Conservation (phyloP, 306 rosid species). For the Arachis stenosperma region DNA sequence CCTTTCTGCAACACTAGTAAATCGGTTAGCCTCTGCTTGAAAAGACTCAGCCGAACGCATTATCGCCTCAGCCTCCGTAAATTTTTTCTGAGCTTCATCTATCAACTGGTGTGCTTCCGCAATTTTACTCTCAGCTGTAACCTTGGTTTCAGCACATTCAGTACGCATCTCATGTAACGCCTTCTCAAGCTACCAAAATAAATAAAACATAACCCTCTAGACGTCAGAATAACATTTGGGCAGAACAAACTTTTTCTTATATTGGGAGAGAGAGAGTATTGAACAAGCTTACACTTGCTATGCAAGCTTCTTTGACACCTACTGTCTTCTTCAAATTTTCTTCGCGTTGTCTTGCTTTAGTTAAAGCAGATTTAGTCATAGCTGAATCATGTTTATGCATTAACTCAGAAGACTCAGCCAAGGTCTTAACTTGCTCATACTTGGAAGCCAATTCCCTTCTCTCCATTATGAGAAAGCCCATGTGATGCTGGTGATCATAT, state of each 20-base stretch:
- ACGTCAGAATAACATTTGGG: not conserved
- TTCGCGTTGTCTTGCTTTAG: too few species aligned
- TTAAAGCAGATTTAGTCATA: too few species aligned
- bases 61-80: slow-evolving; percentile 73
- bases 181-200: slow-evolving; percentile 77
- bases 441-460: too few species aligned
- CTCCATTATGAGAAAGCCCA: too few species aligned
- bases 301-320: slow-evolving; percentile 88
- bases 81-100: slow-evolving; percentile 67
- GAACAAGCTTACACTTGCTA: slow-evolving; percentile 78
- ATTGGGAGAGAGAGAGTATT: not conserved
- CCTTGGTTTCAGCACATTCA: slow-evolving; percentile 92
- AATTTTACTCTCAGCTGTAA: slow-evolving; percentile 82
- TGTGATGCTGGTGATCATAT: too few species aligned
- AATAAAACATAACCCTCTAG: slow-evolving; percentile 11
- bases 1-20: slow-evolving; percentile 32
- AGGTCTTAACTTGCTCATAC: too few species aligned
- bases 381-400: too few species aligned
- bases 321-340: slow-evolving; percentile 53
- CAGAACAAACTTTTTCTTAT: not conserved
- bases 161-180: slow-evolving; percentile 90
- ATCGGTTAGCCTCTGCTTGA: slow-evolving; percentile 74
- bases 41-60: slow-evolving; percentile 72
- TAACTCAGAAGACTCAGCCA: too few species aligned
- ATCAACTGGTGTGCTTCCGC: slow-evolving; percentile 65